Base-by-base conservation (phyloP, 2,329 filamentous ascomycete genomes). In the Talaromyces islandicus region DNA sequence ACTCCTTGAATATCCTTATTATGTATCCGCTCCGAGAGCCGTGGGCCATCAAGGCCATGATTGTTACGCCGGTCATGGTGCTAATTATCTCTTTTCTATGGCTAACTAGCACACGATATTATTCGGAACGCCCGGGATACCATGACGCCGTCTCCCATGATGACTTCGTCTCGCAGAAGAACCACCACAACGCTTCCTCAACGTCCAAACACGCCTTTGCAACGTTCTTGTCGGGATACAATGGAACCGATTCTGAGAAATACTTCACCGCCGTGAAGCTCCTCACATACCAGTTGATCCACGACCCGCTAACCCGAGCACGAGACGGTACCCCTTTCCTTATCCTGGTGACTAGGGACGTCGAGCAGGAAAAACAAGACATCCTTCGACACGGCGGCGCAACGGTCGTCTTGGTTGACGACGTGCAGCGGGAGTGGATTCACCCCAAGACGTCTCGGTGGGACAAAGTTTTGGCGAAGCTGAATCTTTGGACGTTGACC, bases 201-300 rank as follows among this genome's bases (percentile, higher is more conserved):
- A n/a, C 24, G 12, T 29, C 48, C 24, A 52, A 52, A n/a, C 1
- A 52, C n/a, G 48, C 48, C 25, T 52, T 52, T 52, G 48, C 48
- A 9, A 52, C 48, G 0, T 52, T 52, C 48, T 52, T 52, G 48
- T 52, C 48, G n/a, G 48, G 48, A 5, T 52, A 19, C 17, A 52
- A 52, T n/a, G 48, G 48, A 29, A 52, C 48, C 11, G 48, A 52
- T 17, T 52, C 48, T 6, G 48, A 52, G 48, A 52, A 52, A 17
- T 52, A 52, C 27, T 52, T 52, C 48, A 52, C 48, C 25, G 48
- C 48, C 27, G 25, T 29, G 48, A 52, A n/a, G 14, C 53, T 55
- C 30, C 56, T 65, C 4, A 43, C 57, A 12, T 65, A 63, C 46
- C 64, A 65, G 29, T 48, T 64, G 25, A 46, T 65, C 10, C 63